These are phyloP conservation scores for Colletotrichum falcatum DNA, from an alignment of 2,329 filamentous ascomycete genomes.

Conservation along the genomic window DNA sequence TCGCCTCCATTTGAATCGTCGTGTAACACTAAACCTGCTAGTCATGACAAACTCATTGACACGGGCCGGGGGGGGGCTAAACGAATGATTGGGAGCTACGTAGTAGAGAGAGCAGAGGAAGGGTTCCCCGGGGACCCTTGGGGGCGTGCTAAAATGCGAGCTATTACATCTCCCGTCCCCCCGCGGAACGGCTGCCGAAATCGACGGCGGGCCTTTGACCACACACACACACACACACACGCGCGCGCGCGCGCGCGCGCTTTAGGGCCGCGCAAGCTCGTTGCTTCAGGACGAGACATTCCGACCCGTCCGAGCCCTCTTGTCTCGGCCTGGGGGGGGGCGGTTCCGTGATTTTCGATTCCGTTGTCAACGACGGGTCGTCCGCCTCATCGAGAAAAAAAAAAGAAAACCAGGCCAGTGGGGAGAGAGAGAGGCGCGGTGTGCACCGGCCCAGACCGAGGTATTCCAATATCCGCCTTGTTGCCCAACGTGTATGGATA, in stretches of 20 bases:
- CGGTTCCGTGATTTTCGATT: not conserved
- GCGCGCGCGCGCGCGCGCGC: no score
- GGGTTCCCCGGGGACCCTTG: slow-evolving; percentile 7
- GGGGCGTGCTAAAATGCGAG: slow-evolving; percentile 4
- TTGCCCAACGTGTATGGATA: no score
- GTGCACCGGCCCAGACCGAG: no score
- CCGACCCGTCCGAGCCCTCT: not conserved
- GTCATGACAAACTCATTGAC: not conserved
- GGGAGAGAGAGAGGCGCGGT: no score
- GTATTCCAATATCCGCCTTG: no score
- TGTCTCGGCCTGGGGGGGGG: no score
- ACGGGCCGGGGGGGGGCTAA: no score
- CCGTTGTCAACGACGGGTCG: not conserved
- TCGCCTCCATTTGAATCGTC: not conserved
- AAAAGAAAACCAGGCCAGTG: no score
- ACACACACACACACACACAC: not conserved
- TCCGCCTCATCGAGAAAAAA: no score
- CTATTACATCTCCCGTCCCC: slow-evolving; percentile 1
- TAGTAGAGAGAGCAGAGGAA: not conserved
- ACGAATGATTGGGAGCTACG: not conserved
- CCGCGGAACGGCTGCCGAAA: not conserved
- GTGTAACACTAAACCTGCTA: not conserved
- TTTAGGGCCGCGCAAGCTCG: not conserved
- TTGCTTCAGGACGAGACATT: slow-evolving; percentile 19
- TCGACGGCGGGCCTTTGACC: not conserved